Conservation (phyloP, 106 monocot species). For the Posidonia australis region DNA sequence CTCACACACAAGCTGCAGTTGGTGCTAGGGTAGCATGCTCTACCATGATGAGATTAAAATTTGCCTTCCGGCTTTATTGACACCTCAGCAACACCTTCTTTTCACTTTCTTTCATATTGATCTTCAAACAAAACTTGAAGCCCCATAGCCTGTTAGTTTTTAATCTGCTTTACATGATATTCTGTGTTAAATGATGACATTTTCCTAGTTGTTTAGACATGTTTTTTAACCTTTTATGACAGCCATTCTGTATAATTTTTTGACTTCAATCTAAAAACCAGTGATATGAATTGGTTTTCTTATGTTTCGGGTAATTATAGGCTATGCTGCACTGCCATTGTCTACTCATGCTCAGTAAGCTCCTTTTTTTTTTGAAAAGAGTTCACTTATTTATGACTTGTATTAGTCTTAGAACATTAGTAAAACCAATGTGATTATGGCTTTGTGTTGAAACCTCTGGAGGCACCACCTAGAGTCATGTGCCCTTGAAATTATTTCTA, state of each 20-base stretch:
- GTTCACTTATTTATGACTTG: no score
- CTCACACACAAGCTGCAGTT: slow-evolving; percentile 86
- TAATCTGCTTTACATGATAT: not conserved
- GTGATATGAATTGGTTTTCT: not conserved
- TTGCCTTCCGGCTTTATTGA: slow-evolving; percentile 71
- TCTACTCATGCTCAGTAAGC: slow-evolving; percentile 84
- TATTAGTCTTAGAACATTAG: not conserved
- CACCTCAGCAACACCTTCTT: slow-evolving; percentile 92
- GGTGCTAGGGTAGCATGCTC: slow-evolving; percentile 68
- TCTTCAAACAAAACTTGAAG: slow-evolving; percentile 92
- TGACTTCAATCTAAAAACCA: no score
- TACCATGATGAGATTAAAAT: slow-evolving; percentile 98
- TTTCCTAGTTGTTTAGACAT: no score
- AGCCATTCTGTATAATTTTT: no score
- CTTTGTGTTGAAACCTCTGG: no score
- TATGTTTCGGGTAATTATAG: slow-evolving; percentile 65
- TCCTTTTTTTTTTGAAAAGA: not conserved
- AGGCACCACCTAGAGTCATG: no score
- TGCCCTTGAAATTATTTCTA: no score
- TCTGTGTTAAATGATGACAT: no score
- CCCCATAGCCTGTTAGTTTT: slow-evolving; percentile 83
- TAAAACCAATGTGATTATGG: no score
- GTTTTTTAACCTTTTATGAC: no score
- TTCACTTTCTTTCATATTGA: slow-evolving; percentile 92
- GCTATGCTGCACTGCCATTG: slow-evolving; percentile 86